Base-by-base conservation (phyloP, 2,329 filamentous ascomycete genomes). In the Microascus cirrosus region DNA sequence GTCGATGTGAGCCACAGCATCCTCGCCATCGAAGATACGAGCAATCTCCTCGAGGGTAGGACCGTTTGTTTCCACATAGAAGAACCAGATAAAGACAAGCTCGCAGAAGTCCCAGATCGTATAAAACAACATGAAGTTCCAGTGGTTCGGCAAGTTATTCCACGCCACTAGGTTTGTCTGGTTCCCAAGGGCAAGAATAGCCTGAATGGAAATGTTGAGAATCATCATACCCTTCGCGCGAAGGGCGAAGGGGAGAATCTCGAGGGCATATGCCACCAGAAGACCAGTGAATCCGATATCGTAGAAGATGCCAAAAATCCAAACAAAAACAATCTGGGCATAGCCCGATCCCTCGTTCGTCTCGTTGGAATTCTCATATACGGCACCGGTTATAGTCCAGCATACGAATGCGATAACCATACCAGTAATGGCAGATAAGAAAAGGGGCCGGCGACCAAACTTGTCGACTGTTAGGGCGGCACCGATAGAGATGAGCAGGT, bases 41-140 rank as follows among this genome's bases (percentile, higher is more conserved):
- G 85, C 82, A 61, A 87, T 79, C 67, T 87, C 84, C 67, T 89
- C 86, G 1, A 89, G 81, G 1, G 85, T 88, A 0, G 84, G 83
- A 3, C 85, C 85, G 65, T 82, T 83, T 20, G 86, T 89, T 73
- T 90, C 86, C 58, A 86, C 78, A 67, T 84, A 86, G 68, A 86
- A 79, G 73, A 83, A 83, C 70, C 78, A 85, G 39, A 86, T 81
- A 63, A 86, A 84, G 53, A 80, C 61, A 53, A 85, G 71, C 68
- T 86, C 81, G 65, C 77, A 68, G 54, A 78, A 72, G 66, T 85
- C 79, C 83, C 83, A 86, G 58, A 82, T 68, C 24, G 81, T 82
- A 70, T 86, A 86, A 71, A 85, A 83, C 53, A 85, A 74, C 75
- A 83, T 85, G 59, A 86, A 80, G 69, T 85, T 78, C 80, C 82